Evolutionary conservation across 1,284 basidiomycete genomes (phyloP).

Genomic region (Rhodotorula sp.): DNA sequence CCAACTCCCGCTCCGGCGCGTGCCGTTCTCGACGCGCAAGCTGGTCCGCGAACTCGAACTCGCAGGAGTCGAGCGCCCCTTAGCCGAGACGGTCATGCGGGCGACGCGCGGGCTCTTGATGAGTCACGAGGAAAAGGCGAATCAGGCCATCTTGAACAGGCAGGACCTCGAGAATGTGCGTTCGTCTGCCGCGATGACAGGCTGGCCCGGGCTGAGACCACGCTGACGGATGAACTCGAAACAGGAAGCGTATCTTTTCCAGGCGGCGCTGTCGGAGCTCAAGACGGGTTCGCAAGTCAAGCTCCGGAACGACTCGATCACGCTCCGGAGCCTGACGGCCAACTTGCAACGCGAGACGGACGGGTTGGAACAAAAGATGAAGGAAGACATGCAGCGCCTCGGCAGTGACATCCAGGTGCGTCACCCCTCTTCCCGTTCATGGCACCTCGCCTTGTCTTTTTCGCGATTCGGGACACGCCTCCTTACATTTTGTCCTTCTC

Average conservation of each 20-base stretch:
- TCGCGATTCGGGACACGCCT: not conserved
- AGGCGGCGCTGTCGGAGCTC: slow-evolving; percentile 86
- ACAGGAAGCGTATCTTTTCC: slow-evolving; percentile 93
- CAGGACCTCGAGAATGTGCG: slow-evolving; percentile 89
- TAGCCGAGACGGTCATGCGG: slow-evolving; percentile 64
- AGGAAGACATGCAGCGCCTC: slow-evolving; percentile 82
- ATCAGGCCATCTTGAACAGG: slow-evolving; percentile 68
- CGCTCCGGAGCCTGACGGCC: slow-evolving; percentile 69
- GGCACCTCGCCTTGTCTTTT: no score
- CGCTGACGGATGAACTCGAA: slow-evolving; percentile 18
- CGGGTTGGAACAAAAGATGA: slow-evolving; percentile 81
- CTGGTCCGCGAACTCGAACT: slow-evolving; percentile 40
- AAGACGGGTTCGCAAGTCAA: slow-evolving; percentile 81
- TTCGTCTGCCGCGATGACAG: slow-evolving; percentile 42
- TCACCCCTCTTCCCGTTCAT: not conserved
- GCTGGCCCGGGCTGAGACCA: no score
- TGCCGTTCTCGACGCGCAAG: slow-evolving; percentile 43
- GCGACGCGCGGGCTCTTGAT: slow-evolving; percentile 77
- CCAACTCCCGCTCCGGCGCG: slow-evolving; percentile 29
- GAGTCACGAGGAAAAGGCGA: slow-evolving; percentile 70
- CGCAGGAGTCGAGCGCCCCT: slow-evolving; percentile 14
- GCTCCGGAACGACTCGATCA: slow-evolving; percentile 78
- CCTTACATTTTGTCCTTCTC: not conserved
- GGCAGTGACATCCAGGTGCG: slow-evolving; percentile 69
- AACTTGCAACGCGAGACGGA: slow-evolving; percentile 86